A percentile compares a stretch with the other conserved stretches of the same genome.
These are phyloP conservation scores for Mariannaea sp. DNA, from an alignment of 2,329 filamentous ascomycete genomes.

Conservation along the genomic window DNA sequence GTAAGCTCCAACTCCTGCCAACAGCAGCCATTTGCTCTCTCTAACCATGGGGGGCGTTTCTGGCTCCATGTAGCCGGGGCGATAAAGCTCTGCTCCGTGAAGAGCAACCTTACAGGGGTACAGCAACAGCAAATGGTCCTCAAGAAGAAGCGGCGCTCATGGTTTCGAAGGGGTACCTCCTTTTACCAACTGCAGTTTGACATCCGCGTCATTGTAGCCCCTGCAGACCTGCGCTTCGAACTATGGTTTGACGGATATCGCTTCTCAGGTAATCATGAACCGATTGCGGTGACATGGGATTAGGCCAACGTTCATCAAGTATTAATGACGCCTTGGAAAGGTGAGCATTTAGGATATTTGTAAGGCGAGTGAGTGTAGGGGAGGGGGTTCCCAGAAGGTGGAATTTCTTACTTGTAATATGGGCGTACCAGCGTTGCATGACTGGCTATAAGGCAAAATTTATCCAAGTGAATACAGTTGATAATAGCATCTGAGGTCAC, in stretches of 20 bases:
- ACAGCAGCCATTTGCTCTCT: not conserved
- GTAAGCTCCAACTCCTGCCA: constrained; percentile 32
- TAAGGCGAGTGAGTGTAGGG: no score
- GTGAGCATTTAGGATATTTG: no score
- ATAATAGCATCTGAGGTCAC: no score
- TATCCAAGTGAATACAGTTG: no score
- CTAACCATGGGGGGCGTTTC: not conserved
- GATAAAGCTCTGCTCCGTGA: constrained; percentile 46
- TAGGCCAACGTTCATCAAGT: not conserved
- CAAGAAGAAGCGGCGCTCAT: constrained; percentile 43
- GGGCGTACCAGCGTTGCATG: no score
- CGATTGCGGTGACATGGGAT: constrained; percentile 28
- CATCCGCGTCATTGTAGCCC: constrained; percentile 59
- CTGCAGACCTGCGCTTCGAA: constrained; percentile 57
- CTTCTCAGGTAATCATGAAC: constrained; percentile 32
- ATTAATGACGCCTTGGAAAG: no score
- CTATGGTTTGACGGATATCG: constrained; percentile 45
- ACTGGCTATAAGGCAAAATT: no score
- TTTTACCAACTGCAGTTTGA: constrained; percentile 52
- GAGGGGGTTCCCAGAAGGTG: no score
- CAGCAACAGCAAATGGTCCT: constrained; percentile 45
- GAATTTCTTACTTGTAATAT: no score
- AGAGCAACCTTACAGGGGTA: constrained; percentile 48
- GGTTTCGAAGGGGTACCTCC: constrained; percentile 42
- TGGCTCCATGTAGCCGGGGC: constrained; percentile 39